phyloP scores from a whole-genome alignment of 345 rosid genomes.

The Salix dunnii region DNA sequence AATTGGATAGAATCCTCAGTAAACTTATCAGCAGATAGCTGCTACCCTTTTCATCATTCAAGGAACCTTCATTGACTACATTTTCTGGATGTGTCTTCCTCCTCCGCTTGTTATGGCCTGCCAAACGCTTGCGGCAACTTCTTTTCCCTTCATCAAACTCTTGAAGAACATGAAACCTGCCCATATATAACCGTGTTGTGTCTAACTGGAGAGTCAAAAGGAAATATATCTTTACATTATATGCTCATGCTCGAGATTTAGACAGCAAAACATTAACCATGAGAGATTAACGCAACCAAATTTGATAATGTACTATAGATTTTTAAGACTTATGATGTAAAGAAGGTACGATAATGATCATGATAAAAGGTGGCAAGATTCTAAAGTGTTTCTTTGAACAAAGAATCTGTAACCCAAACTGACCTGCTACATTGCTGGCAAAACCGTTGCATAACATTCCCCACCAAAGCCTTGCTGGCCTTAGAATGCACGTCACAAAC shows the following conservation, averaged over 20 bases:
- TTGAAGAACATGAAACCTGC: conserved; percentile 91
- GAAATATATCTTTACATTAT: background rate
- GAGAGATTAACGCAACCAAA: background rate
- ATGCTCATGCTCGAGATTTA: background rate
- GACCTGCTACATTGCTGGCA: conserved; percentile 40
- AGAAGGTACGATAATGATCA: background rate
- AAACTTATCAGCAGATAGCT: conserved; percentile 72
- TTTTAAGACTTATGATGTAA: background rate
- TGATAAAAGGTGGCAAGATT: background rate
- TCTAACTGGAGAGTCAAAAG: conserved; percentile 16
- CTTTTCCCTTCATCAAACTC: conserved; percentile 99
- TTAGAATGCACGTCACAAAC: conserved; percentile 31
- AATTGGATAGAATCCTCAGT: conserved; percentile 78
- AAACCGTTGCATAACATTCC: conserved; percentile 26
- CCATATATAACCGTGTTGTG: conserved; percentile 32
- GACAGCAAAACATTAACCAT: background rate
- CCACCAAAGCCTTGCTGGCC: conserved; percentile 23
- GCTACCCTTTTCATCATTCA: conserved; percentile 69
- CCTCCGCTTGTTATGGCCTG: conserved; percentile 95
- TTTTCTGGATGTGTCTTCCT: conserved; percentile 92
- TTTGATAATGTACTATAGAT: background rate
- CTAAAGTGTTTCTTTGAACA: background rate
- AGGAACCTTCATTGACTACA: conserved; percentile 46
- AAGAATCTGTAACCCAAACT: background rate
- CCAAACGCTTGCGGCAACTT: conserved; percentile 97